Evolutionary conservation across 768 basidiomycete genomes (phyloP).

Genomic region (Agaricus blazei): DNA sequence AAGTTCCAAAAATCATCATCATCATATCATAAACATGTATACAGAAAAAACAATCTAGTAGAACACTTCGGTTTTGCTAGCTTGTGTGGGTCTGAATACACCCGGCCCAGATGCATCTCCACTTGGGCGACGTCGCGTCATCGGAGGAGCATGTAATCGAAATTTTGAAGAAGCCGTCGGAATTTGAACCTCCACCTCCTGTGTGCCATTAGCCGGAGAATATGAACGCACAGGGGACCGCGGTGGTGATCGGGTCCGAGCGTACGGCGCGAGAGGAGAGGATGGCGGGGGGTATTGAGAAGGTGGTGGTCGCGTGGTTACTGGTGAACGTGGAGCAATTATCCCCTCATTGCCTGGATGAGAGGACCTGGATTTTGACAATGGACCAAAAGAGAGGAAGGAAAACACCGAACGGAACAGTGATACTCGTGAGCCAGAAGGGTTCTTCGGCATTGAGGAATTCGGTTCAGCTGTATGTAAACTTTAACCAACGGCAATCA

Average conservation of each 20-base stretch:
- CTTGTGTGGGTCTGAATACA: constrained; percentile 15
- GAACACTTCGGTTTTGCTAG: constrained; percentile 11
- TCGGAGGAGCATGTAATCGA: constrained; percentile 31
- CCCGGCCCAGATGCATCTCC: constrained; percentile 22
- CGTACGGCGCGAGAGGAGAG: constrained; percentile 23
- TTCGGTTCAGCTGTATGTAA: constrained; percentile 29
- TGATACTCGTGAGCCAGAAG: constrained; percentile 39
- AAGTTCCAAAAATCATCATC: no score
- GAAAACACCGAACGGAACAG: constrained; percentile 65
- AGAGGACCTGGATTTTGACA: constrained; percentile 40
- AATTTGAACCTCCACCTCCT: constrained; percentile 29
- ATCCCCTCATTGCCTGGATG: constrained; percentile 59
- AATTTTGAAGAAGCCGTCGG: constrained; percentile 24
- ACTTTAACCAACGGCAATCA: background rate
- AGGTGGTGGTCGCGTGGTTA: constrained; percentile 27
- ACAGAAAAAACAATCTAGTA: background rate
- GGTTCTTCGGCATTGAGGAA: constrained; percentile 23
- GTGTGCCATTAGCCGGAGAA: constrained; percentile 28
- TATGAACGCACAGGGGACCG: constrained; percentile 23
- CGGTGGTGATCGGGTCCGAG: constrained; percentile 29
- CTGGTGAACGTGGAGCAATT: constrained; percentile 59
- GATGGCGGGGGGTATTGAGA: constrained; percentile 21
- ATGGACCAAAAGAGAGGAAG: constrained; percentile 35
- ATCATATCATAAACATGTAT: no score
- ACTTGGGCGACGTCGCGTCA: constrained; percentile 15